phyloP scores from a whole-genome alignment of 352 stramenopile genomes.

The Globisporangium spiculum region DNA sequence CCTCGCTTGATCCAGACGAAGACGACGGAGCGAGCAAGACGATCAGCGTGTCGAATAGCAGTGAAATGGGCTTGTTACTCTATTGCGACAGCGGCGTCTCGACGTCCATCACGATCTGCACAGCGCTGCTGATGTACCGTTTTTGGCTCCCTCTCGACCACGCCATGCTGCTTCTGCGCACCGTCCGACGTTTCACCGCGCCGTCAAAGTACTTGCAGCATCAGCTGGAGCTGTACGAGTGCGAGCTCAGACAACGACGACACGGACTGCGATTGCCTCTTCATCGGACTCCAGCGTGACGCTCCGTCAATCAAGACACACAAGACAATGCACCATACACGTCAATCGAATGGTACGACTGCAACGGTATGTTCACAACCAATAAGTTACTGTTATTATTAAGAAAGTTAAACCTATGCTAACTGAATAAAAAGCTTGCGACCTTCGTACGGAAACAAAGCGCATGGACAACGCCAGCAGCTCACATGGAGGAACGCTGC shows the following conservation, averaged over 20 bases:
- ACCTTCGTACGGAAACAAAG: too few relatives aligned
- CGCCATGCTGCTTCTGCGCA: constrained; percentile 19
- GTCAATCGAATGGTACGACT: not conserved
- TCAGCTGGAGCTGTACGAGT: constrained; percentile 16
- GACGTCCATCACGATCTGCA: constrained; percentile 26
- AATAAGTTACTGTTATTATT: constrained; percentile 17
- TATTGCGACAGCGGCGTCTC: constrained; percentile 32
- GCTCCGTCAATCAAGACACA: not conserved
- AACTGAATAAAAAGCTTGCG: not conserved
- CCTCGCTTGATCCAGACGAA: constrained; percentile 5
- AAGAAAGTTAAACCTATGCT: constrained; percentile 12
- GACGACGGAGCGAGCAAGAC: constrained; percentile 15
- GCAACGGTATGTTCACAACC: not conserved
- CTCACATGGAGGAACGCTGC: too few relatives aligned
- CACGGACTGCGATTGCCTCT: constrained; percentile 4
- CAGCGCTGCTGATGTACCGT: constrained; percentile 36
- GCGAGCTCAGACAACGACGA: not conserved
- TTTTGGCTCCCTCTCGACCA: constrained; percentile 26
- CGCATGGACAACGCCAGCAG: not conserved
- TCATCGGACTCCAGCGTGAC: constrained; percentile 2
- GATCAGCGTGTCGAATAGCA: not conserved
- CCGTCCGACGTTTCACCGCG: constrained; percentile 13
- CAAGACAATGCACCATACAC: too few relatives aligned
- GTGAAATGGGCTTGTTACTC: constrained; percentile 23
- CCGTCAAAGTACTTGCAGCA: constrained; percentile 18